Conservation (phyloP, 2,329 filamentous ascomycete genomes). For the Fusarium beomiforme region DNA sequence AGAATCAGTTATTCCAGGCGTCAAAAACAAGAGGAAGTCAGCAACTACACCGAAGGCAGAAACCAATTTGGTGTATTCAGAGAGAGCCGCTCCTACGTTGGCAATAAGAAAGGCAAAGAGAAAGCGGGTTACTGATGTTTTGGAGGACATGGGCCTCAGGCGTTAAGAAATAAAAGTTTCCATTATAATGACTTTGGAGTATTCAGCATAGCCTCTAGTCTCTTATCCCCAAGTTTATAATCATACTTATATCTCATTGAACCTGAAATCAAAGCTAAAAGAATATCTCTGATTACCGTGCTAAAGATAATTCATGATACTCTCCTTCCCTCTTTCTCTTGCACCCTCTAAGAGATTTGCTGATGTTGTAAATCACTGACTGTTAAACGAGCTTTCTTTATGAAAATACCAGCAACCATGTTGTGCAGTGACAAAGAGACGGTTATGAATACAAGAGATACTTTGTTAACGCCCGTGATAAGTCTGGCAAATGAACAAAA, state of each 20-base stretch:
- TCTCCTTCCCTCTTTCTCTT: background rate
- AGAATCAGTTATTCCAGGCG: constrained; percentile 10
- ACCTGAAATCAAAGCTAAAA: too few relatives aligned
- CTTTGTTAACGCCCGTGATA: background rate
- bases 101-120: constrained; percentile 47
- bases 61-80: constrained; percentile 18
- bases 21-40: background rate
- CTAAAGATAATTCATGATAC: background rate
- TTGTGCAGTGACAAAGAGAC: background rate
- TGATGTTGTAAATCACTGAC: constrained; percentile 44
- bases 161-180: background rate
- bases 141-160: constrained; percentile 40
- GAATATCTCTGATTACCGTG: background rate
- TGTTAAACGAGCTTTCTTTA: background rate
- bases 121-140: constrained; percentile 48
- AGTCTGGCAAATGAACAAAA: background rate
- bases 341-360: constrained; percentile 29
- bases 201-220: background rate
- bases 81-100: constrained; percentile 29
- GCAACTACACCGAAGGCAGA: constrained; percentile 19
- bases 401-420: background rate
- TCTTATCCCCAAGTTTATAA: background rate
- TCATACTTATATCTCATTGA: too few relatives aligned
- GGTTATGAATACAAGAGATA: background rate
- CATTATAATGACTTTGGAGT: background rate